Conservation (phyloP, 345 rosid species). For the Geranium brycei region DNA sequence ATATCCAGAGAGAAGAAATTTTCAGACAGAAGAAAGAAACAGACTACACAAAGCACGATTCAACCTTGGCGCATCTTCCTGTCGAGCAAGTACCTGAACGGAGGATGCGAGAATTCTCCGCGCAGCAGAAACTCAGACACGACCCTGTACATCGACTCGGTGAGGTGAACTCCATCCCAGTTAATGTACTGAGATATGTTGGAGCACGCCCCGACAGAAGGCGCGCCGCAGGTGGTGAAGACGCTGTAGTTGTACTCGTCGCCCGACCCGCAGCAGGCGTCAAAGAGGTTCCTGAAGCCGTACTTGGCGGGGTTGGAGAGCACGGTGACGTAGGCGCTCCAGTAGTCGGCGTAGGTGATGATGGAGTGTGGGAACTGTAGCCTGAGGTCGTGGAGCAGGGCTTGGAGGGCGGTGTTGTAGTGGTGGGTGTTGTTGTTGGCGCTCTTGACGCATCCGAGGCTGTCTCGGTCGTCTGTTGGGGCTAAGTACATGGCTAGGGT, state of each 20-base stretch:
- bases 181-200: conserved; percentile 54
- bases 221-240: conserved; percentile 47
- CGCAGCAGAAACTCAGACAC: conserved; percentile 48
- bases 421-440: conserved; percentile 37
- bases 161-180: conserved; percentile 97
- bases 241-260: conserved; percentile 55
- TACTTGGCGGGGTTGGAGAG: conserved; percentile 35
- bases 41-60: too few relatives aligned
- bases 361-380: conserved; percentile 40
- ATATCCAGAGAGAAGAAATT: too few relatives aligned
- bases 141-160: conserved; percentile 72
- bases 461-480: conserved; percentile 47
- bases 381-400: conserved; percentile 35
- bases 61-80: conserved; percentile 15
- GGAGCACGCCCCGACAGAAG: conserved; percentile 29
- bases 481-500: conserved; percentile 53
- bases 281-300: conserved; percentile 60
- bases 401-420: conserved; percentile 44
- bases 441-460: conserved; percentile 63
- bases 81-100: conserved; percentile 34
- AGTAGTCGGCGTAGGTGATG: conserved; percentile 63
- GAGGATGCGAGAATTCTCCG: conserved; percentile 51
- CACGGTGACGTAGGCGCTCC: conserved; percentile 54
- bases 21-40: too few relatives aligned
- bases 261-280: conserved; percentile 69